Percentiles rank a stretch among this genome's conserved stretches.
phyloP scores from a whole-genome alignment of 345 rosid species.

The Eucalyptus coolabah region DNA sequence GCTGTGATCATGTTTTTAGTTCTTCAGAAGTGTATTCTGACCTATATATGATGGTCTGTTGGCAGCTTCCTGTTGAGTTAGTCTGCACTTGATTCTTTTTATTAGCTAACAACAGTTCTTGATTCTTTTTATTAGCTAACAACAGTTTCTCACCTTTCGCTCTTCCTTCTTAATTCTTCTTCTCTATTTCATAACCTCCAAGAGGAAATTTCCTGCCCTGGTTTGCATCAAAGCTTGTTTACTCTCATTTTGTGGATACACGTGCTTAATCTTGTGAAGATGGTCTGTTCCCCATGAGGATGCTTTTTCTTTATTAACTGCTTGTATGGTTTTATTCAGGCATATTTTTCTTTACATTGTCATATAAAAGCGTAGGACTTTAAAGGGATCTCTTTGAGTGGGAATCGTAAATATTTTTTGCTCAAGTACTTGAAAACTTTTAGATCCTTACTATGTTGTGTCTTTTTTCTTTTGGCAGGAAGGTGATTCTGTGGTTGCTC shows the following conservation, averaged over 20 bases:
- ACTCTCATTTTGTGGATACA: neutral
- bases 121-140: neutral
- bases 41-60: neutral
- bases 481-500: constrained; percentile 81
- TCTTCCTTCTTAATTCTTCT: neutral
- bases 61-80: neutral
- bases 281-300: neutral
- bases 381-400: neutral
- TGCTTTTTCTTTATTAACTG: neutral
- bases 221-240: neutral
- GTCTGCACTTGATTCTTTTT: neutral
- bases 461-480: constrained; percentile 16
- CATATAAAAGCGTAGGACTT: neutral
- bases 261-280: neutral
- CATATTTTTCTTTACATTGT: neutral
- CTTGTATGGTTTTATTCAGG: neutral
- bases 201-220: neutral
- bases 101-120: neutral
- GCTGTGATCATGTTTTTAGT: neutral
- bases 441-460: neutral
- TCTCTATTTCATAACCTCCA: neutral
- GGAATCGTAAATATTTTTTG: neutral
- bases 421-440: neutral
- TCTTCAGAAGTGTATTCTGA: neutral
- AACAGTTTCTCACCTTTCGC: neutral